Evolutionary conservation across 306 rosid species (phyloP).

Genomic region (Myrica gale): DNA sequence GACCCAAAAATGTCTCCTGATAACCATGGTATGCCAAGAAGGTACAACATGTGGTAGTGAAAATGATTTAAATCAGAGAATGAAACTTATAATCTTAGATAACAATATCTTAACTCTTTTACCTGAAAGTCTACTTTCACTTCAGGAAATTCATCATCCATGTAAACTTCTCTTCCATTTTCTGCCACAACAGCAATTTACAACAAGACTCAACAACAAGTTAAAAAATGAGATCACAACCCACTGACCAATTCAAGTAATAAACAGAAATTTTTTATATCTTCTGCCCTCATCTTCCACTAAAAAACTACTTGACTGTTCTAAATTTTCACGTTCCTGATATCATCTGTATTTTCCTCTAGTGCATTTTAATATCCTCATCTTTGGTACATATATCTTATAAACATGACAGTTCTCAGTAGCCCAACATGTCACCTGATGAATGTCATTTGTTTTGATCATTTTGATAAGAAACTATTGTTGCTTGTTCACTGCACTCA

Average conservation of each 20-base stretch:
- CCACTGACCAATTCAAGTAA: background rate
- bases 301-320: background rate
- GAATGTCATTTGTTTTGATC: slow-evolving; percentile 9
- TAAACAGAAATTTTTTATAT: background rate
- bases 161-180: slow-evolving; percentile 45
- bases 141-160: slow-evolving; percentile 80
- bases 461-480: slow-evolving; percentile 7
- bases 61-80: background rate
- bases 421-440: slow-evolving; percentile 9
- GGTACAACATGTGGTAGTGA: background rate
- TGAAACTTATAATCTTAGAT: slow-evolving; percentile 4
- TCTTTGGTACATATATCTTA: slow-evolving; percentile 6
- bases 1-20: slow-evolving; percentile 97
- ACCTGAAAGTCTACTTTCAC: slow-evolving; percentile 91
- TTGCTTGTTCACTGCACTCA: slow-evolving; percentile 16
- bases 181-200: slow-evolving; percentile 49
- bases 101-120: slow-evolving; percentile 17
- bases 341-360: slow-evolving; percentile 1
- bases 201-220: slow-evolving; percentile 5
- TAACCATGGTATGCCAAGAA: slow-evolving; percentile 35
- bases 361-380: slow-evolving; percentile 11
- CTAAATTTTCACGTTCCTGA: slow-evolving; percentile 15
- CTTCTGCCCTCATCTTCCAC: background rate
- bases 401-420: slow-evolving; percentile 6
- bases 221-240: background rate